These are phyloP conservation scores for Naegleria gruberi DNA, from an alignment of 208 protist species.

Conservation along the genomic window DNA sequence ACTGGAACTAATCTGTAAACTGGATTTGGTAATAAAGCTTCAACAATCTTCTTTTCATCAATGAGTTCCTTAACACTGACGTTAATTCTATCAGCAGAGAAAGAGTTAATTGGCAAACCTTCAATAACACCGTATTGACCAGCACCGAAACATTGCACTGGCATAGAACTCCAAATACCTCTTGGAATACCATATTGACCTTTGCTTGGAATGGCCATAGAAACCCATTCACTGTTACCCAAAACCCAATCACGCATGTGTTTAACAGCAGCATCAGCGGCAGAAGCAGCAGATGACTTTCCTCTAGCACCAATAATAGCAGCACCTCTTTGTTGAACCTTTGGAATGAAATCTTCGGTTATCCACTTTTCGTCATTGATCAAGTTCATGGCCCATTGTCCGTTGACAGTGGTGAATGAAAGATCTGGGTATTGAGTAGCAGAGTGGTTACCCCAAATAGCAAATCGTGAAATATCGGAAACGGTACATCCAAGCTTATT, in stretches of 20 bases:
- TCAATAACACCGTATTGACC: slow-evolving; percentile 73
- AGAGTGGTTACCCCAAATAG: slow-evolving; percentile 94
- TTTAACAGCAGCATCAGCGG: slow-evolving; percentile 47
- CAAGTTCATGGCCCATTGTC: slow-evolving; percentile 41
- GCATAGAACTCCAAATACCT: slow-evolving; percentile 86
- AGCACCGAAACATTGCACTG: slow-evolving; percentile 58
- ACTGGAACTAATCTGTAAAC: neutral
- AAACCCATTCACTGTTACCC: slow-evolving; percentile 45
- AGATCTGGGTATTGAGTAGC: slow-evolving; percentile 81
- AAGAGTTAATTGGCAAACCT: slow-evolving; percentile 40
- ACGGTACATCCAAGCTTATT: slow-evolving; percentile 53
- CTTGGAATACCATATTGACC: slow-evolving; percentile 74
- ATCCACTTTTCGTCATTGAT: slow-evolving; percentile 62
- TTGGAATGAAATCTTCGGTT: slow-evolving; percentile 62
- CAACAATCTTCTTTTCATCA: neutral
- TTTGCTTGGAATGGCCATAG: slow-evolving; percentile 75
- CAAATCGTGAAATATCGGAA: slow-evolving; percentile 67
- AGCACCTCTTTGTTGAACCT: slow-evolving; percentile 76
- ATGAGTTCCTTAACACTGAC: neutral
- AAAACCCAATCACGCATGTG: slow-evolving; percentile 19
- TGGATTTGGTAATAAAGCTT: slow-evolving; percentile 14
- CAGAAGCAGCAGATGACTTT: slow-evolving; percentile 80
- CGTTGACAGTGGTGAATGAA: slow-evolving; percentile 56
- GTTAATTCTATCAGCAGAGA: neutral
- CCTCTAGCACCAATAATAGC: slow-evolving; percentile 74